Base-by-base conservation (phyloP, 1,284 basidiomycete genomes). In the Ganoderma resinaceum region DNA sequence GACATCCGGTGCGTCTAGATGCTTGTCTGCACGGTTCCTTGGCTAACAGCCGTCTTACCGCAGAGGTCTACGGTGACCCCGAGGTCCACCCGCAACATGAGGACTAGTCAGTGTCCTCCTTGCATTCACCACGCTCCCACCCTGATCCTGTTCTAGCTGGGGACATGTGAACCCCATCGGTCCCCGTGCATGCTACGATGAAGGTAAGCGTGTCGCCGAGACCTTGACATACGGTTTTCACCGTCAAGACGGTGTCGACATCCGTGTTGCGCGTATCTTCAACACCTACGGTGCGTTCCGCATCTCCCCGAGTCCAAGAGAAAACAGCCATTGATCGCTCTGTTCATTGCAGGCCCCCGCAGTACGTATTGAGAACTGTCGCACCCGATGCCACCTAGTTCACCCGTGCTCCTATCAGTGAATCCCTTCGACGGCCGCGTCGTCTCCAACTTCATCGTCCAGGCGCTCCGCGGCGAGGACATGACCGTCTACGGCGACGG, bases 401-500 rank as follows among this genome's bases (percentile, higher is more conserved):
- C 16, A 68, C 59, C 31, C 35, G 80, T 77, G 57, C 73, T 79
- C 9, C 46, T 20, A 12, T 16, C 72, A 94, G 96, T 98, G 96
- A 97, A 97, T 83, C 95, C 96, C 2, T 90, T 91, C 78, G 97
- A 99, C 78, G 97, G 97, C 31, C 93, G 97, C 68, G 96, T 99
- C 68, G 97, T 99, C 42, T 97, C 95, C 78, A 99, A 99, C 84
- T 98, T 99, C 81, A 97, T 98, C 78, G 93, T 98, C 66, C 97
- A 98, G 77, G 97, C 97, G 11, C 89, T 99, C 67, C 93, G 93
- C 75, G 96, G 96, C 62, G 92, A 99, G 82, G 94, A 98, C 80
- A 91, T 99, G 86, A 98, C 96, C 61, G 93, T 99, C 60, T 99
- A 98, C 82, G 97, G 97, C 62, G 97, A 99, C 78, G 97, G 97